Conservation (phyloP, 441 rosid genomes). For the Lepidium campestre region DNA sequence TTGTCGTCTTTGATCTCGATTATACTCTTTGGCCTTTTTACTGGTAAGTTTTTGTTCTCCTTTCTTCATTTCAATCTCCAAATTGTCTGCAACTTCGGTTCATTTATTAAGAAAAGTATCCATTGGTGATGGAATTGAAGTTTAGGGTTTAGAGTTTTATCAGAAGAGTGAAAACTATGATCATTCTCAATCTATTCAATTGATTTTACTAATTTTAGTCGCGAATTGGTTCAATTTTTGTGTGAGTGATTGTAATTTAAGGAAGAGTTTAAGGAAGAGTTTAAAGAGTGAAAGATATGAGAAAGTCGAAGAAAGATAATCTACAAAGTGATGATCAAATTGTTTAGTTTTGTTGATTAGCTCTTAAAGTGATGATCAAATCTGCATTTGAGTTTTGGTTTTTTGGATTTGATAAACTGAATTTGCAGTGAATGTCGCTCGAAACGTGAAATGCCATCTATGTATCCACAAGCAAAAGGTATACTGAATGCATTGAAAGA, state of each 20-base stretch:
- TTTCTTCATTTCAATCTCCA: not conserved
- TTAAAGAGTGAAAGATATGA: not conserved
- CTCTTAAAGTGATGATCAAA: no score
- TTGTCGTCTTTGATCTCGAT: slow-evolving; percentile 91
- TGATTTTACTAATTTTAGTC: not conserved
- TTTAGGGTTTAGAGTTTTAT: not conserved
- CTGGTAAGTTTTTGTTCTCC: slow-evolving; percentile 40
- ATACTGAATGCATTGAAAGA: slow-evolving; percentile 46
- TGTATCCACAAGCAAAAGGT: slow-evolving; percentile 59
- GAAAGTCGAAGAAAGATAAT: no score
- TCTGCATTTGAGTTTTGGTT: not conserved
- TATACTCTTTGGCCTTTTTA: slow-evolving; percentile 98
- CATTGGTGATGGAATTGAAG: not conserved
- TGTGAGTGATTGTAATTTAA: not conserved
- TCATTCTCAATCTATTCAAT: not conserved
- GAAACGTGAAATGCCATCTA: slow-evolving; percentile 58
- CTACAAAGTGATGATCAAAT: not conserved
- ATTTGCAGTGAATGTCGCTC: slow-evolving; percentile 48
- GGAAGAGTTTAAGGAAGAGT: not conserved
- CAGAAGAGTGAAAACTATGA: not conserved
- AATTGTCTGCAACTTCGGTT: not conserved
- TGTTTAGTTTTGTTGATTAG: not conserved
- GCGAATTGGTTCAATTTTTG: not conserved
- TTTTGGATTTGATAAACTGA: not conserved
- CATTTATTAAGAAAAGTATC: not conserved